phyloP scores from a whole-genome alignment of 768 basidiomycete genomes.

The Boletus reticuloceps region DNA sequence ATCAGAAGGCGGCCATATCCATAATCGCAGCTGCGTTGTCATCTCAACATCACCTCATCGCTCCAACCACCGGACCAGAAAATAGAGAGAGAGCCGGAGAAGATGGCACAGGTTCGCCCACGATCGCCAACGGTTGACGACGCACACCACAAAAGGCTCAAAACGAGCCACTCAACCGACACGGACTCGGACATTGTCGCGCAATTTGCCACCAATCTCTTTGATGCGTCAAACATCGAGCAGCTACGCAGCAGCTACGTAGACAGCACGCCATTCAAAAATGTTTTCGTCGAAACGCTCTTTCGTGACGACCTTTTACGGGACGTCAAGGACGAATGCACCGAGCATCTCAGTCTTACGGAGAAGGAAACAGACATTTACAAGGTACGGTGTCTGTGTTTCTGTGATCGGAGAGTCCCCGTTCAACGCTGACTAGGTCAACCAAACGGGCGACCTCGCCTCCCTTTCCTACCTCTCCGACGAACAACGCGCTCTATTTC shows the following conservation, averaged over 20 bases:
- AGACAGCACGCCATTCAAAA: constrained; percentile 70
- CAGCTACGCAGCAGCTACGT: constrained; percentile 55
- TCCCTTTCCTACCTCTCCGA: constrained; percentile 85
- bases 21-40: background rate
- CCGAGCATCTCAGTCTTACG: constrained; percentile 74
- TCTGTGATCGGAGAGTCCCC: background rate
- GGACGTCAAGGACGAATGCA: constrained; percentile 81
- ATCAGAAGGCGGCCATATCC: background rate
- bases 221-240: constrained; percentile 56
- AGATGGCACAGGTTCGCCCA: constrained; percentile 47
- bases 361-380: constrained; percentile 99
- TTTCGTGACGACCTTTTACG: constrained; percentile 81
- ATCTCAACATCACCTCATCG: background rate
- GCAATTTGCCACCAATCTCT: constrained; percentile 41
- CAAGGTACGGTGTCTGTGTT: constrained; percentile 56
- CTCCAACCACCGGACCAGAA: background rate
- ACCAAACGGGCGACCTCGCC: constrained; percentile 95
- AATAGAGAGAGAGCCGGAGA: background rate
- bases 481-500: constrained; percentile 74
- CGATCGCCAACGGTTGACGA: constrained; percentile 39
- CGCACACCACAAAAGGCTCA: constrained; percentile 33
- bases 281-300: constrained; percentile 75
- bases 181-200: constrained; percentile 11
- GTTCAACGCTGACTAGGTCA: constrained; percentile 53
- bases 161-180: constrained; percentile 35